Evolutionary conservation across 768 basidiomycete species (phyloP), one percentile per base, ranked within the genome.

Genomic region (Termitomyces sp.): DNA sequence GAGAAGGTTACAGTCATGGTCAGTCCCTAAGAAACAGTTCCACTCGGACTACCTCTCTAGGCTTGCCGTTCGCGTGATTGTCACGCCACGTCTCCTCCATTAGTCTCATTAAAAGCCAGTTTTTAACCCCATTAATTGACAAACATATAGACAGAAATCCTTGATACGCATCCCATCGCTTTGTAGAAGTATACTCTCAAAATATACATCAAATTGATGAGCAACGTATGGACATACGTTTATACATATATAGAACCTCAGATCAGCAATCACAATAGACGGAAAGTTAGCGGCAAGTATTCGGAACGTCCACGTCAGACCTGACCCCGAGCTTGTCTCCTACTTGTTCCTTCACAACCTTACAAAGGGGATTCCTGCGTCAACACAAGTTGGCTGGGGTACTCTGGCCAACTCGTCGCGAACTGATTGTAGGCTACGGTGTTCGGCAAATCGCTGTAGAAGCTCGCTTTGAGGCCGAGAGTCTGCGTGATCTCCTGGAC

Each of bases 401-500:
- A 62, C 4, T 16, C 47, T 0, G 30, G 54, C 58, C 58, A 65
- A 20, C 47, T 28, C 2, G 57, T 61, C 5, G 62, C 48, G 52
- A 63, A 56, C 47, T 59, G 52, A 18, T 51, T 36, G 22, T 61
- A 63, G 0, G 63, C 63, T 7, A 8, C 10, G 16, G 57, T 56
- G 16, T 56, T 50, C 11, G 51, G 44, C 26, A 67, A 68, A 35
- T 72, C 60, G 2, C 71, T 74, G 45, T 72, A 66, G 59, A 70
- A 74, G 46, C 68, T 63, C 18, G 68, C 68, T 18, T 58, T 65
- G 14, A 73, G 57, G 22, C 67, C 54, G 3, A 73, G 57, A 24
- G 60, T 55, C 28, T 62, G 50, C 32, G 72, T 65, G 14, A 70
- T 61, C 18, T 41, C 13, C 8, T 32, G 2, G 7, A 54, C 44